These are phyloP conservation scores for Solanum etuberosum DNA, from an alignment of 257 asterid species.

Conservation along the genomic window DNA sequence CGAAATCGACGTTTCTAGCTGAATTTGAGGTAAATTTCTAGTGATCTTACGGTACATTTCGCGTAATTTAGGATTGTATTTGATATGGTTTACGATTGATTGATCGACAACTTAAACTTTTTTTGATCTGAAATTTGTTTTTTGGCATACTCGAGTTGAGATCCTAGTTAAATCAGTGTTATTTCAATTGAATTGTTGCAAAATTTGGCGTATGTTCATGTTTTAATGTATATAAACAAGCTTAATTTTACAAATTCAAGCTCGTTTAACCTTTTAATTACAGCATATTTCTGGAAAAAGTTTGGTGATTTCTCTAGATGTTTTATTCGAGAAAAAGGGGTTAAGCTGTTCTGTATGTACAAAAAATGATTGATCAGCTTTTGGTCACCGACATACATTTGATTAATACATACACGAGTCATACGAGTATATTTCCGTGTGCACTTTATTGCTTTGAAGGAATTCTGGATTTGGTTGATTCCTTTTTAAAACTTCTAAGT, in stretches of 20 bases:
- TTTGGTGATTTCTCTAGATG: not conserved
- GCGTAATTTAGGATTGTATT: not conserved
- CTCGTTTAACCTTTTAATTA: not conserved
- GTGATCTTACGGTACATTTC: not conserved
- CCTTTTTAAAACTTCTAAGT: not conserved
- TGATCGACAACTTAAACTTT: not conserved
- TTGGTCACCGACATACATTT: not conserved
- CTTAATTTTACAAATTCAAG: not conserved
- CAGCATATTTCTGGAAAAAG: not conserved
- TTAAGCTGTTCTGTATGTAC: not conserved
- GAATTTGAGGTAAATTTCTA: not conserved
- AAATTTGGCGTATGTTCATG: not conserved
- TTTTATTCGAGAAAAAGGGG: not conserved
- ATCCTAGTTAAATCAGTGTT: not conserved
- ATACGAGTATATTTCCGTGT: not conserved
- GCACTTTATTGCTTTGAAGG: not conserved
- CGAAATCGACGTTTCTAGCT: not conserved
- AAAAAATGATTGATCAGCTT: not conserved
- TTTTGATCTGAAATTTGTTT: not conserved
- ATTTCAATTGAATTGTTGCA: not conserved
- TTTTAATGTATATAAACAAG: not conserved
- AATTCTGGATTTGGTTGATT: not conserved
- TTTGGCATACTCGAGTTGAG: not conserved
- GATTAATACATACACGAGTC: not conserved
- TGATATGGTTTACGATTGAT: not conserved